phyloP scores from a whole-genome alignment of 345 rosid species.

The Dimocarpus longan region DNA sequence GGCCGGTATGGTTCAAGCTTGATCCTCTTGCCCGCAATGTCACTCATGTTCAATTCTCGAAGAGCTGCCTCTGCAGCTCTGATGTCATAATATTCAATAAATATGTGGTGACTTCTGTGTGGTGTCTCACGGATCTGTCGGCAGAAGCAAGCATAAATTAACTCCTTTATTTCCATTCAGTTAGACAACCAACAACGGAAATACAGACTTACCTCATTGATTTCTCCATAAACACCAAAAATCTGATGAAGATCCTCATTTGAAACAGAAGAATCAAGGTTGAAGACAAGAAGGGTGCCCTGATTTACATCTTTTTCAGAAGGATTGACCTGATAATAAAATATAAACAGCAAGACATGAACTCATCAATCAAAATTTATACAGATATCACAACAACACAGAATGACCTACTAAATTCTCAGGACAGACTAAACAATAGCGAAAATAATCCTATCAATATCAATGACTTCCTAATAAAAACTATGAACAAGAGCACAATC shows the following conservation, averaged over 20 bases:
- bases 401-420: not conserved
- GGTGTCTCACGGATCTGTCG: constrained; percentile 37
- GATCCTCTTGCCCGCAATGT: constrained; percentile 40
- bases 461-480: not conserved
- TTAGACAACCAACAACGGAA: not conserved
- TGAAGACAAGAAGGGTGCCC: constrained; percentile 36
- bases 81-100: constrained; percentile 42
- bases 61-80: constrained; percentile 47
- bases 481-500: not conserved
- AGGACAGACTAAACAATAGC: not conserved
- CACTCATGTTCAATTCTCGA: constrained; percentile 34
- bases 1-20: constrained; percentile 34
- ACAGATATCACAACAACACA: not conserved
- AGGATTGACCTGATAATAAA: constrained; percentile 32
- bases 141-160: constrained; percentile 7
- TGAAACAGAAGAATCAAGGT: constrained; percentile 42
- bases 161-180: not conserved
- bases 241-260: constrained; percentile 39
- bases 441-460: not conserved
- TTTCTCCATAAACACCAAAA: constrained; percentile 41
- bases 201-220: constrained; percentile 36
- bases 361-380: constrained; percentile 8
- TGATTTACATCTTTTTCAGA: constrained; percentile 40
- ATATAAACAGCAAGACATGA: constrained; percentile 5
- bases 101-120: constrained; percentile 33